phyloP scores from a whole-genome alignment of 306 rosid genomes.

The Glycine latifolia region DNA sequence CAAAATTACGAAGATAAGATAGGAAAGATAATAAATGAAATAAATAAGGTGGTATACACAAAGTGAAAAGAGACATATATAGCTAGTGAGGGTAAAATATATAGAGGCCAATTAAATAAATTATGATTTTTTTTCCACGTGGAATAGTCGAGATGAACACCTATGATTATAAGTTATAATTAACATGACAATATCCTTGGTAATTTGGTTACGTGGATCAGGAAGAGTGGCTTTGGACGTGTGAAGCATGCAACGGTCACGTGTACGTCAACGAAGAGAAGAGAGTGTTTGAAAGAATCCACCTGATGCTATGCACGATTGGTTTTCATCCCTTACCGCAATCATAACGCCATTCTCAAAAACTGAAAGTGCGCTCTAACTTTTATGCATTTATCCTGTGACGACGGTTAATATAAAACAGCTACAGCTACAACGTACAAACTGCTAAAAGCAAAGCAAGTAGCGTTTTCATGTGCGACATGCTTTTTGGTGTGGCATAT shows the following conservation, averaged over 20 bases:
- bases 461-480: background rate
- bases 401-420: background rate
- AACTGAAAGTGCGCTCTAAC: slow-evolving; percentile 33
- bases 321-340: background rate
- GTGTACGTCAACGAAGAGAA: slow-evolving; percentile 33
- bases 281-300: background rate
- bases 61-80: background rate
- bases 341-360: slow-evolving; percentile 22
- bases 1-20: background rate
- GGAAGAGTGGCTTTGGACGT: slow-evolving; percentile 34
- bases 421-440: background rate
- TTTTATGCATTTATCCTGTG: slow-evolving; percentile 21
- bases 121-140: background rate
- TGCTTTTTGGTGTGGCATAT: slow-evolving; percentile 33
- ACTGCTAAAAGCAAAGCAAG: background rate
- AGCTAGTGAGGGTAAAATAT: background rate
- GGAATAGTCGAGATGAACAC: background rate
- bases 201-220: slow-evolving; percentile 35
- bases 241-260: slow-evolving; percentile 48
- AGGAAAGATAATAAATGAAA: background rate
- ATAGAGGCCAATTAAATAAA: background rate
- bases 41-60: background rate
- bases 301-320: slow-evolving; percentile 1
- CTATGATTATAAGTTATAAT: too few species aligned
- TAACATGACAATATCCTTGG: too few species aligned